Evolutionary conservation across 139 green algal species (phyloP).

Genomic region (Auxenochlorella pyrenoidosa): DNA sequence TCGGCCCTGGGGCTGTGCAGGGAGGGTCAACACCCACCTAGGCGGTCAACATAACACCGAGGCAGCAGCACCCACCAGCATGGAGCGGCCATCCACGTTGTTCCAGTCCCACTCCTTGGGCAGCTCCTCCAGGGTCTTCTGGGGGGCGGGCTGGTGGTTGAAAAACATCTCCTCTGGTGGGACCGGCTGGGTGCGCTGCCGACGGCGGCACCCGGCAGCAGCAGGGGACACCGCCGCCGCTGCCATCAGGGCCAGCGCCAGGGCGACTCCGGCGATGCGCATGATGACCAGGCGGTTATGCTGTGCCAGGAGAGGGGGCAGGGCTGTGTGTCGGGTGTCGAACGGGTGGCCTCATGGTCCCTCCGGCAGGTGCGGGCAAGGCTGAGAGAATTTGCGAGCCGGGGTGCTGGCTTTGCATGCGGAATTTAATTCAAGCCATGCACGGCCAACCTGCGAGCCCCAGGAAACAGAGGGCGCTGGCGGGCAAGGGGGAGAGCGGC

Average conservation of each 20-base stretch:
- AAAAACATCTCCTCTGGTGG: slow-evolving; percentile 21
- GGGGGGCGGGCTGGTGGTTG: slow-evolving; percentile 27
- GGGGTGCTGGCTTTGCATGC: no score
- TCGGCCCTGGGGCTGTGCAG: no score
- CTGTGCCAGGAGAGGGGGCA: not conserved
- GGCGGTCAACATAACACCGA: no score
- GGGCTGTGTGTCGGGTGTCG: not conserved
- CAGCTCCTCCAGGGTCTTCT: slow-evolving; percentile 31
- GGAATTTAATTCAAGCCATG: no score
- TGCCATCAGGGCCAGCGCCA: slow-evolving; percentile 5
- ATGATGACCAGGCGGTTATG: not conserved
- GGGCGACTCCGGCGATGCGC: not conserved
- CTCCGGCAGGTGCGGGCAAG: not conserved
- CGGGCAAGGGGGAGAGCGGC: no score
- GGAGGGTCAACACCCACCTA: no score
- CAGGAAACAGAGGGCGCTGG: no score
- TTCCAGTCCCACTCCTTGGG: slow-evolving; percentile 56
- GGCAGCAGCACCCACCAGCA: slow-evolving; percentile 38
- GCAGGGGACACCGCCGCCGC: not conserved
- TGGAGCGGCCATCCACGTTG: slow-evolving; percentile 43
- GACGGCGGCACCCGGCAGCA: not conserved
- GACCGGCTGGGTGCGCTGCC: not conserved
- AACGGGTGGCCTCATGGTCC: not conserved
- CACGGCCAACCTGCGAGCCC: no score
- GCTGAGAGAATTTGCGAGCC: no score